Evolutionary conservation across 2,329 filamentous ascomycete species (phyloP), one percentile per base, ranked within the genome.

Genomic region (Teratosphaeria gauchensis): DNA sequence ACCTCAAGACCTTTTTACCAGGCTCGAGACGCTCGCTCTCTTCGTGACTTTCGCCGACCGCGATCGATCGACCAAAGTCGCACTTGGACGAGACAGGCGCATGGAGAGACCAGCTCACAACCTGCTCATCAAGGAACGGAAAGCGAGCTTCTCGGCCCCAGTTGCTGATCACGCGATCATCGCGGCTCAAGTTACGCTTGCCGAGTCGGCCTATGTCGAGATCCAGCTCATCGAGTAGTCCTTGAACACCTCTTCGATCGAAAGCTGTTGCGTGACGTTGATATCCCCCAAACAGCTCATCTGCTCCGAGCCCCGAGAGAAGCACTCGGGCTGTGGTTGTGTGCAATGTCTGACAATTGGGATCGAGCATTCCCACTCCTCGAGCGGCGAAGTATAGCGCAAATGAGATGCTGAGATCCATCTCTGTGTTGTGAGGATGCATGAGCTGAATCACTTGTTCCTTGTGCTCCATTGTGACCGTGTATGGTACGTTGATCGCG

Each of bases 231-330:
- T 89, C 83, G 4, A 92, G 76, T 1, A 99, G 81, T 0, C 87
- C 89, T 0, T 75, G 61, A 65, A 90, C 90, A 0, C 90, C 88
- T 19, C 77, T 75, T 7, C 87, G 82, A 6, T 80, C 77, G 69
- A 88, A 96, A 0, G 92, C 90, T 3, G 84, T 84, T 2, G 84
- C 82, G 68, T 99, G 94, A 7, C 95, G 85, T 9, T 84, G 85
- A 71, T 99, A 99, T 7, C 94, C 94, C 16, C 89, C 94, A 70
- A 99, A 97, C 1, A 99, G 82, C 74, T 99, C 94, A 69, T 99
- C 94, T 1, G 95, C 95, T 1, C 95, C 94, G 1, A 99, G 82
- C 0, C 94, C 95, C 0, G 94, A 97, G 0, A 99, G 79, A 1
- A 99, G 81, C 0, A 96, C 90, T 33, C 90, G 85, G 1, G 92